Base-by-base conservation (phyloP, 2,329 filamentous ascomycete species). In the Fusarium sacchari region DNA sequence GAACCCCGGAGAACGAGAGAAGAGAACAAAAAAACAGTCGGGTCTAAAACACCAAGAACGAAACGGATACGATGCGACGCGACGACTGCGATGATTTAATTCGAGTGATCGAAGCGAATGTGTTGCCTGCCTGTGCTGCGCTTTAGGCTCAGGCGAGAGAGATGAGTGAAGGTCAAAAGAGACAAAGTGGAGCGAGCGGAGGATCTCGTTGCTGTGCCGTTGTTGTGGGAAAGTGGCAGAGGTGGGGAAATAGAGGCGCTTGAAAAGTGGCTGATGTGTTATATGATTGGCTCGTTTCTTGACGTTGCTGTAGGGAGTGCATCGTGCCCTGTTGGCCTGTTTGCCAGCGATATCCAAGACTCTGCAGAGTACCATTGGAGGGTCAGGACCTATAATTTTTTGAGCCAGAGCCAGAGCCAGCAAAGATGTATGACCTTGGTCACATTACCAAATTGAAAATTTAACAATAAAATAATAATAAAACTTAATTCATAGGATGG, bases 121-220 rank as follows among this genome's bases (percentile, higher is more conserved):
- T 73, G 46, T 71, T 56, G 58, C 67, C 71, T 67, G 44, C 67
- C 71, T 73, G 71, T 73, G 57, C 52, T 73, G 53, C 52, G 42
- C 64, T 72, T 52, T 46, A 52, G 58, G 61, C 64, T 60, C 60
- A 60, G 53, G 56, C 40, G 50, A 37, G 36, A 58, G 34, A 58
- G 44, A 49, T 61, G 59, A 68, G 32, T 57, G 55, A 65, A 69
- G 47, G 70, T 55, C 59, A 60, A 59, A 67, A 61, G 67, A 73
- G 72, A 69, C 60, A 67, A 46, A 62, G 61, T 52, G 59, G 63
- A 67, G 69, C 50, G 43, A 64, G 64, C 39, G 64, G 37, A 67
- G 55, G 66, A 64, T 72, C 74, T 76, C 63, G 75, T 77, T 77
- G 75, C 75, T 67, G 75, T 72, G 75, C 73, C 66, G 61, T 76